Conservation (phyloP, 164 flowering plant species). For the Stephania japonica region DNA sequence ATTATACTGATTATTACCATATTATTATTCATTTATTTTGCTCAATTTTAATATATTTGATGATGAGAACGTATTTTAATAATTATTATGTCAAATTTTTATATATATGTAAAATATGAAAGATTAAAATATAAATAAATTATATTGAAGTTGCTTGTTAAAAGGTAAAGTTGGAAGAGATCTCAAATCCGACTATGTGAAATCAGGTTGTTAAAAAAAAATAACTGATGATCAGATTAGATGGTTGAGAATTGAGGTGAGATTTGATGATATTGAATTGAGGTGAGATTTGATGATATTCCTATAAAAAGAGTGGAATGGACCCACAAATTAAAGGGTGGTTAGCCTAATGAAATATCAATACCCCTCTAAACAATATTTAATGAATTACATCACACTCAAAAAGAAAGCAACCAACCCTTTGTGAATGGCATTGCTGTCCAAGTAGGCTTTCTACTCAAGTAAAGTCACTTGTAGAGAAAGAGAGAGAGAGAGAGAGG, state of each 20-base stretch:
- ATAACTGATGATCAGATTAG: not conserved
- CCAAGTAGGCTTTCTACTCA: constrained; percentile 48
- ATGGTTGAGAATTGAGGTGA: not conserved
- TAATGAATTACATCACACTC: not conserved
- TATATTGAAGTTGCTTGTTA: too few species aligned
- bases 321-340: not conserved
- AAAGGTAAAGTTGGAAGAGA: too few species aligned
- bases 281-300: not conserved
- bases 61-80: too few species aligned
- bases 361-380: not conserved
- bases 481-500: not conserved
- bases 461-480: constrained; percentile 43
- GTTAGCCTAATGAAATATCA: not conserved
- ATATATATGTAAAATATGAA: too few species aligned
- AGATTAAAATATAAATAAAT: too few species aligned
- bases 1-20: too few species aligned
- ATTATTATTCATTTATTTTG: too few species aligned
- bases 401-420: constrained; percentile 5
- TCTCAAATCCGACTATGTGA: too few species aligned
- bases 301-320: not conserved
- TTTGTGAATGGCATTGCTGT: constrained; percentile 16
- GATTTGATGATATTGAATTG: too few species aligned
- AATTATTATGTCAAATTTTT: too few species aligned
- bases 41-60: too few species aligned
- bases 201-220: too few species aligned